Evolutionary conservation across 345 rosid species (phyloP).

Genomic region (Populus simonii): DNA sequence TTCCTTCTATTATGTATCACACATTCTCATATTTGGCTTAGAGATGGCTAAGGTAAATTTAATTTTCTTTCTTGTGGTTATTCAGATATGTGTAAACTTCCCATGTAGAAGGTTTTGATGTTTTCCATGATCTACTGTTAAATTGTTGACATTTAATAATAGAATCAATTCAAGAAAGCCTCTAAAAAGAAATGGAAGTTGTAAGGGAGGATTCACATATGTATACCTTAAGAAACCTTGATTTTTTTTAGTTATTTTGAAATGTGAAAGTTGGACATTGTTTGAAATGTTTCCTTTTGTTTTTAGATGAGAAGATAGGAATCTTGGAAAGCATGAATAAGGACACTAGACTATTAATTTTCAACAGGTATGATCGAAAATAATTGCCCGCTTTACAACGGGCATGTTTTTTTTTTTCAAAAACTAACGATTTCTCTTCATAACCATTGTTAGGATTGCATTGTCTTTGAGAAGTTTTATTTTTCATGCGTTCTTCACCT

Average conservation of each 20-base stretch:
- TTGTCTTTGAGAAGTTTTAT: no score
- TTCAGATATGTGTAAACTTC: neutral
- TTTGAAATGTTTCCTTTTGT: constrained; percentile 7
- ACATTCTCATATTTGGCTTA: constrained; percentile 47
- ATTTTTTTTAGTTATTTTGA: neutral
- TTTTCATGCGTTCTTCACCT: no score
- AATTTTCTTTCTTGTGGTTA: neutral
- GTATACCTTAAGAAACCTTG: neutral
- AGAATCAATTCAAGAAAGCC: neutral
- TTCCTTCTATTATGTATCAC: constrained; percentile 45
- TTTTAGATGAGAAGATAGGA: constrained; percentile 55
- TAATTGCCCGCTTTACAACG: no score
- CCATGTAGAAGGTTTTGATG: neutral
- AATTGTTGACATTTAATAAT: neutral
- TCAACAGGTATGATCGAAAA: constrained; percentile 38
- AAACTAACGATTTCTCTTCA: no score
- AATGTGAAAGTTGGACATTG: constrained; percentile 18
- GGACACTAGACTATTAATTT: constrained; percentile 45
- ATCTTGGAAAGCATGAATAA: constrained; percentile 59
- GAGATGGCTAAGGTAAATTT: constrained; percentile 61
- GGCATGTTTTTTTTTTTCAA: no score
- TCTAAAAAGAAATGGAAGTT: neutral
- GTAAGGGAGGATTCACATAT: neutral
- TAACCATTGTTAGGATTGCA: no score
- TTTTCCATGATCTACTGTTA: neutral